Base-by-base conservation (phyloP, 495 filamentous ascomycete species). In the Melanomma pulvis-pyrius region DNA sequence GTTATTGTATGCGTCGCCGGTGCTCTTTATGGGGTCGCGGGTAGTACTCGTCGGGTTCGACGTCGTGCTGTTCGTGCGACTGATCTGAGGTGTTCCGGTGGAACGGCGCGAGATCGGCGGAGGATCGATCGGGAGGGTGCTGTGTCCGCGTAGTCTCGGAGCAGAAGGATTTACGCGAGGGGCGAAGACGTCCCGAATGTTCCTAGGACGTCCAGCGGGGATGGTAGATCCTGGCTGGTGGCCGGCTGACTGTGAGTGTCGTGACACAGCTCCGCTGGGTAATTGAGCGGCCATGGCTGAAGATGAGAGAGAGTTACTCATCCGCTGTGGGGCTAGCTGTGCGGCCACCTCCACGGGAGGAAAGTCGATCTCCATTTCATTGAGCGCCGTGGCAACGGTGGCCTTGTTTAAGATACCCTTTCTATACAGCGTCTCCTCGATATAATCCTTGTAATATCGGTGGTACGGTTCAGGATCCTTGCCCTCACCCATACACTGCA, bases 401-500 rank as follows among this genome's bases (percentile, higher is more conserved):
- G 19, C 60, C 12, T 9, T 36, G 25, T 49, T 46, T 12, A 74
- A 3, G 22, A 74, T 46, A 17, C 51, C 53, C 30, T 71, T 65
- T 15, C 24, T 54, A 59, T 61, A 70, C n/a, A 61, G 51, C 3
- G 49, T 61, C 19, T 64, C 55, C 0, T 56, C 52, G 29, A 74
- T 63, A 9, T 70, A 21, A 24, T 70, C 51, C 17, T 63, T 68
- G 59, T 72, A 75, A 53, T 59, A 75, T 2, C 68, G 56, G 22
- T 62, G 48, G 55, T 71, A 73, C 8, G 61, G 26, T 15, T 61
- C 44, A 0, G 68, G 61, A 52, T 71, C 66, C 30, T 63, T 56
- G 7, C 61, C 65, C 13, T 52, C 30, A 0, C 63, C 59, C 3
- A 49, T 17, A 34, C 65, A 71, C 21, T 61, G 17, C 19, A 32